Conservation (phyloP, 2,329 filamentous ascomycete genomes). For the Talaromyces piceae region DNA sequence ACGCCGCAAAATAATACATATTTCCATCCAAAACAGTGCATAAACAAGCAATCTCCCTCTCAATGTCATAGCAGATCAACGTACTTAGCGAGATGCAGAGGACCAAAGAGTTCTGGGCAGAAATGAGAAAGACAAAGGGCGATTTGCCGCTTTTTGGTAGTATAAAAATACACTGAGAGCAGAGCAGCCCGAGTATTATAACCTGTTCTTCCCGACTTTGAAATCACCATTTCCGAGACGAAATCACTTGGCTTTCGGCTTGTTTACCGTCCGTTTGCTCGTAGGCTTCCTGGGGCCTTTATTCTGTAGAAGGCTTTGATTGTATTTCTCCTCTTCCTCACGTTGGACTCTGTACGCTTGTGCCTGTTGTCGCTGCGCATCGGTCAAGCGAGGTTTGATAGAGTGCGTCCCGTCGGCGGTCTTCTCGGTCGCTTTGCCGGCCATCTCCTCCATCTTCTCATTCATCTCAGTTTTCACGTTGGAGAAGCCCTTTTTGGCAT, state of each 20-base stretch:
- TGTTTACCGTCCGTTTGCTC: too few relatives aligned
- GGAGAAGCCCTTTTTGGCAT: slow-evolving; percentile 20
- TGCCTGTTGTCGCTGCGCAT: slow-evolving; percentile 4
- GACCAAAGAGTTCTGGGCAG: background rate
- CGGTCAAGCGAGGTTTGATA: slow-evolving; percentile 6
- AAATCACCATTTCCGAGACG: too few relatives aligned
- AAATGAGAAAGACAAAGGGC: background rate
- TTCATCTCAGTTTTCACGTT: slow-evolving; percentile 19
- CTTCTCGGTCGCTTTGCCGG: slow-evolving; percentile 17
- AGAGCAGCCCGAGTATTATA: background rate
- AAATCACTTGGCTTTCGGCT: too few relatives aligned
- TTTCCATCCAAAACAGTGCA: background rate
- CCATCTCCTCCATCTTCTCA: slow-evolving; percentile 17
- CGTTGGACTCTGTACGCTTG: slow-evolving; percentile 4
- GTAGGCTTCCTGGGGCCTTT: background rate
- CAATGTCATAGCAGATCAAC: background rate
- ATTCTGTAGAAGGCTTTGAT: background rate
- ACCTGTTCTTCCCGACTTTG: too few relatives aligned
- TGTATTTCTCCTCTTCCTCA: slow-evolving; percentile 9
- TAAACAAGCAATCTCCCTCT: background rate
- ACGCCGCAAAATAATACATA: background rate
- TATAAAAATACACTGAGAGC: background rate
- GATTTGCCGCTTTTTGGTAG: background rate
- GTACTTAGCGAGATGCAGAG: background rate
- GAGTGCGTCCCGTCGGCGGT: slow-evolving; percentile 15